Base-by-base conservation (phyloP, 768 basidiomycete genomes). In the Hemileccinum rubropunctum region DNA sequence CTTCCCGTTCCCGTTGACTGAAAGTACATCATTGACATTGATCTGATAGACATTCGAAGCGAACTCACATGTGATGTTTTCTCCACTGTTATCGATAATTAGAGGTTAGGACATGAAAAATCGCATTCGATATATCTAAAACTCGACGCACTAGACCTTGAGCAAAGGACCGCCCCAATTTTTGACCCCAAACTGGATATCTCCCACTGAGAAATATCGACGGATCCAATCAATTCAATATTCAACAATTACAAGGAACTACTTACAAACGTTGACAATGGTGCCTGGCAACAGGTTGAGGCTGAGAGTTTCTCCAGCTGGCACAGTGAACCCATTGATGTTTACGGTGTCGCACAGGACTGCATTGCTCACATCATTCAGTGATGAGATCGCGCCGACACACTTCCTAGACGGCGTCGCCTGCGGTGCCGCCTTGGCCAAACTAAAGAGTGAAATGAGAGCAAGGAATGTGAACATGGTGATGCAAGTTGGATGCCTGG, bases 231-330 rank as follows among this genome's bases (percentile, higher is more conserved):
- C 3, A 18, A 32, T 2, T 23, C 27, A 11, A 32, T 11, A 15
- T 0, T 27, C 27, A 17, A 54, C 9, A 21, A n/a, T 15, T 4
- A 9, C 14, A 11, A 6, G 38, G 9, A n/a, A 42, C 26, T 17
- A 67, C 79, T 59, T 55, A 83, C 82, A 64, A 65, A 86, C 65
- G 42, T 78, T 83, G 51, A 86, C 84, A 4, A 73, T 81, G 2
- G 81, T 76, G 6, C 78, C 78, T 21, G 64, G 56, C 35, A 70
- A 50, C 30, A 85, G 69, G 17, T 63, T 54, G 27, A 86, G 72
- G 14, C 67, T 70, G 58, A 85, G 73, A 0, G 71, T 75, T 64
- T 76, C 43, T 13, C 80, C 81, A 30, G 72, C 76, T 12, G 82
- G 77, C 32, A 83, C 82, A 8, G 76, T 80, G 64, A 84, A 82